Evolutionary conservation across 495 filamentous ascomycete genomes (phyloP).

Genomic region (Lophiotrema nucula): DNA sequence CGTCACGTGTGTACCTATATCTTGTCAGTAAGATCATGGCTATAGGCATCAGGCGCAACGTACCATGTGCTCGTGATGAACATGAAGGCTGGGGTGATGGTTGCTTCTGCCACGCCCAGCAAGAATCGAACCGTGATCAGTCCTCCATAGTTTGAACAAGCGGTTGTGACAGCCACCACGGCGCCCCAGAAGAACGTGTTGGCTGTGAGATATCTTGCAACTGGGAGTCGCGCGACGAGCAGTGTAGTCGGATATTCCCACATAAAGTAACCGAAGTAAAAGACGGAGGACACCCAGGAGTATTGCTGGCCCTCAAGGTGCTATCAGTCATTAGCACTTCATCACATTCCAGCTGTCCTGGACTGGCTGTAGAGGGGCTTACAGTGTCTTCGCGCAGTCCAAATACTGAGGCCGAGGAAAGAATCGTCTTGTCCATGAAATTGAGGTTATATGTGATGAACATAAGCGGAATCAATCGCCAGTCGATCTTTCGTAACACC

Average conservation of each 20-base stretch:
- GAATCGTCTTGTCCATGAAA: constrained; percentile 21
- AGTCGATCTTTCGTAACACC: constrained; percentile 18
- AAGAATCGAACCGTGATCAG: constrained; percentile 56
- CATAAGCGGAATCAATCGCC: constrained; percentile 4
- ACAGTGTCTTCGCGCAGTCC: constrained; percentile 5
- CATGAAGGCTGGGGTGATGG: constrained; percentile 39
- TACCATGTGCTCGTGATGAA: constrained; percentile 47
- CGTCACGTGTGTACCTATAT: constrained; percentile 48
- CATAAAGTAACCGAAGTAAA: constrained; percentile 64
- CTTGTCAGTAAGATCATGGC: not conserved
- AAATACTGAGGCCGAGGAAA: constrained; percentile 11
- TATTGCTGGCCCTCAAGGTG: constrained; percentile 52
- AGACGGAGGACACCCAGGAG: constrained; percentile 75
- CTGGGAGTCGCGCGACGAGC: constrained; percentile 55
- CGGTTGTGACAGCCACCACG: constrained; percentile 56
- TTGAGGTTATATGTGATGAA: constrained; percentile 11
- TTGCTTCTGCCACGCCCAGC: constrained; percentile 57
- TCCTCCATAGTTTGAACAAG: constrained; percentile 52
- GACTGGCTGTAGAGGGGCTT: not conserved
- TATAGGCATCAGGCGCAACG: not conserved
- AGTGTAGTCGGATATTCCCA: constrained; percentile 51
- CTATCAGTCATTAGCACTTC: no score
- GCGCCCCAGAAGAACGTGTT: constrained; percentile 64
- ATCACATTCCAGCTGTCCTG: not conserved
- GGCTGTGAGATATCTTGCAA: constrained; percentile 55